Evolutionary conservation across 73 alveolate species (phyloP).

Genomic region (Paraurostyla sp.): DNA sequence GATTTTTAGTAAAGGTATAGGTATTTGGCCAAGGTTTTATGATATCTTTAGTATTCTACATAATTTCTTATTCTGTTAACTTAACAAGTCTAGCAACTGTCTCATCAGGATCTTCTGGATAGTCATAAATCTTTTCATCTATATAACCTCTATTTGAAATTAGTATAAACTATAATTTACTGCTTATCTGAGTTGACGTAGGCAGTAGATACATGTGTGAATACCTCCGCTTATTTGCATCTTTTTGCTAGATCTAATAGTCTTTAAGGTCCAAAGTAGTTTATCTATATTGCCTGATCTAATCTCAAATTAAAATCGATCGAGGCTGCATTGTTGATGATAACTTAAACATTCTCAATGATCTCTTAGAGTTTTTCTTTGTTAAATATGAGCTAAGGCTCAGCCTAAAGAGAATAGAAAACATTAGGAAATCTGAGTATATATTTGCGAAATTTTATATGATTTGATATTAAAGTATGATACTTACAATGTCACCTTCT

Average conservation of each 20-base stretch:
- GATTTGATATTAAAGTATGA: neutral
- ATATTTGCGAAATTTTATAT: neutral
- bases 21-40: slow-evolving; percentile 90
- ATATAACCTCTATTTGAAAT: slow-evolving; percentile 61
- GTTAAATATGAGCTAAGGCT: slow-evolving; percentile 8
- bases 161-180: neutral
- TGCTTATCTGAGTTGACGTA: slow-evolving; percentile 63
- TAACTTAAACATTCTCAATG: slow-evolving; percentile 46
- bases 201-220: slow-evolving; percentile 73
- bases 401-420: neutral
- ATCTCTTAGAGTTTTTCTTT: neutral
- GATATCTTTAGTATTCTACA: slow-evolving; percentile 71
- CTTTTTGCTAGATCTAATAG: slow-evolving; percentile 45
- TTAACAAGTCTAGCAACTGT: slow-evolving; percentile 64
- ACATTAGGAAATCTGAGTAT: neutral
- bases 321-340: slow-evolving; percentile 78
- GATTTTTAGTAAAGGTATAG: slow-evolving; percentile 91
- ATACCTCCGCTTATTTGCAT: slow-evolving; percentile 51
- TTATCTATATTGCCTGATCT: slow-evolving; percentile 60
- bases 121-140: slow-evolving; percentile 90
- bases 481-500: slow-evolving; percentile 72
- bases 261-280: slow-evolving; percentile 63
- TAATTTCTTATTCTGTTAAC: slow-evolving; percentile 76
- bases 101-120: slow-evolving; percentile 62
- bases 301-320: slow-evolving; percentile 63